These are phyloP conservation scores for Cladosporium sp. DNA, from an alignment of 2,329 filamentous ascomycete genomes.

Conservation along the genomic window DNA sequence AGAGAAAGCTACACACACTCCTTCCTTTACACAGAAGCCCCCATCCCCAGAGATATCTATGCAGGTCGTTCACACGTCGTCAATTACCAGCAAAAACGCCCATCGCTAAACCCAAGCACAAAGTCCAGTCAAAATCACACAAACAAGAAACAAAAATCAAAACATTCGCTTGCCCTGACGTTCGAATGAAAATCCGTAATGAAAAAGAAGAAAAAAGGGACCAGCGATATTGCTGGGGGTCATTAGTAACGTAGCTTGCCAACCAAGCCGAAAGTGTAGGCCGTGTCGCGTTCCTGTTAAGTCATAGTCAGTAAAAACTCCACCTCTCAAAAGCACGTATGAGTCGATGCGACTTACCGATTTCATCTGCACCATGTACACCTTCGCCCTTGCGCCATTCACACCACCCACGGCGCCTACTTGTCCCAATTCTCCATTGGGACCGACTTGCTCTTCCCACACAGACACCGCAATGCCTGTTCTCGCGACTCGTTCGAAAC, in stretches of 20 bases:
- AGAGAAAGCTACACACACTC: neutral
- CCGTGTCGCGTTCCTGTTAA: conserved; percentile 50
- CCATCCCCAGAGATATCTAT: neutral
- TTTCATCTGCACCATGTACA: conserved; percentile 63
- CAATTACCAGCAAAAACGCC: neutral
- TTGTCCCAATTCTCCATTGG: conserved; percentile 61
- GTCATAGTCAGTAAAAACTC: conserved; percentile 19
- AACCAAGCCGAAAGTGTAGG: conserved; percentile 52
- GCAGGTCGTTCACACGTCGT: conserved; percentile 1
- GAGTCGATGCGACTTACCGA: conserved; percentile 34
- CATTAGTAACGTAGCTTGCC: conserved; percentile 52
- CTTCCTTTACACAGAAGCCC: neutral
- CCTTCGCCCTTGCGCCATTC: conserved; percentile 54
- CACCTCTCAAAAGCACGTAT: neutral
- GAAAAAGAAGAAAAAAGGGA: neutral
- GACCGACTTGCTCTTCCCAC: conserved; percentile 64
- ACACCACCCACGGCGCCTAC: conserved; percentile 61
- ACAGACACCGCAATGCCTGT: conserved; percentile 88
- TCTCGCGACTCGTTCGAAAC: conserved; percentile 80
- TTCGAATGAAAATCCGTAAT: neutral
- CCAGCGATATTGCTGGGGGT: neutral
- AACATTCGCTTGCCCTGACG: neutral
- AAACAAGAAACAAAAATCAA: neutral
- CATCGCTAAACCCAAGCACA: conserved; percentile 2
- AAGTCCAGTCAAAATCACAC: neutral